Conservation (phyloP, 352 stramenopile genomes). For the Globisporangium megalacanthum region DNA sequence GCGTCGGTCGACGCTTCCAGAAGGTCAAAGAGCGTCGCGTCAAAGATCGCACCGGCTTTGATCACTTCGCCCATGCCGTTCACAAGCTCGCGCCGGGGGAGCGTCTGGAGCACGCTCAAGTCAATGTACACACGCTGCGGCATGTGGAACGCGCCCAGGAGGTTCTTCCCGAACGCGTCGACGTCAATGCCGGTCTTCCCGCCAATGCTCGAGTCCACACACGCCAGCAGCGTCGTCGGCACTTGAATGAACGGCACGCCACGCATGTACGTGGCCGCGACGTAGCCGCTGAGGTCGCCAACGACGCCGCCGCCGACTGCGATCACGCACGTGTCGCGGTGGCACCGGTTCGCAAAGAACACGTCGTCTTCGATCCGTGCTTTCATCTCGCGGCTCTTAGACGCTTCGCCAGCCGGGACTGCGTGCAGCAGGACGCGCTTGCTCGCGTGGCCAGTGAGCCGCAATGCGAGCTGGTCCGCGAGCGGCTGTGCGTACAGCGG, state of each 20-base stretch:
- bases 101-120: conserved; percentile 88
- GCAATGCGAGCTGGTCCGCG: conserved; percentile 34
- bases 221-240: conserved; percentile 97
- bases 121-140: conserved; percentile 96
- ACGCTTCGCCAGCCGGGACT: conserved; percentile 61
- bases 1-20: conserved; percentile 89
- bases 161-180: conserved; percentile 94
- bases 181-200: conserved; percentile 98
- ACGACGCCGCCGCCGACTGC: conserved; percentile 96
- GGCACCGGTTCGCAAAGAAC: conserved; percentile 75
- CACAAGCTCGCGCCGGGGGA: conserved; percentile 95
- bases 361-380: conserved; percentile 75
- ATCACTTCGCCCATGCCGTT: conserved; percentile 96
- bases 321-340: conserved; percentile 79
- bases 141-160: conserved; percentile 98
- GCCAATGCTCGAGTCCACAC: conserved; percentile 97
- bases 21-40: conserved; percentile 92
- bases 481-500: conserved; percentile 71
- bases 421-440: conserved; percentile 64
- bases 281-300: conserved; percentile 97
- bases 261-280: conserved; percentile 96
- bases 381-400: conserved; percentile 78
- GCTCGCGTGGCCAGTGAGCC: conserved; percentile 21
- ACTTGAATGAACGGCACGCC: conserved; percentile 88
- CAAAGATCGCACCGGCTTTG: conserved; percentile 97